Percentiles rank a stretch among this genome's conserved stretches.
These are phyloP conservation scores for Aspergillus sp. DNA, from an alignment of 2,329 filamentous ascomycete species.

Conservation along the genomic window DNA sequence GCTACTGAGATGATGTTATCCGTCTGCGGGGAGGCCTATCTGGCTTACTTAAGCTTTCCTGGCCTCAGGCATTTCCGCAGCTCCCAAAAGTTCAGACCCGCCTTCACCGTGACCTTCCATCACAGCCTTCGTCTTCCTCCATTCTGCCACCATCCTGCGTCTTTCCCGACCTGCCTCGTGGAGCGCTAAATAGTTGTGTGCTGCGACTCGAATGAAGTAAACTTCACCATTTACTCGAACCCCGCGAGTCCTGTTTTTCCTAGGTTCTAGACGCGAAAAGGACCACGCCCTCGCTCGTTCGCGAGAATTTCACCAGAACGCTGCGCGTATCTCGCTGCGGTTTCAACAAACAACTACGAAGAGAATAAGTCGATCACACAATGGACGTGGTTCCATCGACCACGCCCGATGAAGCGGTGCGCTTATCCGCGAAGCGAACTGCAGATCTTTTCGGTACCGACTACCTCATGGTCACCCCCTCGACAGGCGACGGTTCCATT, in stretches of 20 bases:
- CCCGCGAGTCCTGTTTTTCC: neutral
- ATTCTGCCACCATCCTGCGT: neutral
- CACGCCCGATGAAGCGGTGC: constrained; percentile 37
- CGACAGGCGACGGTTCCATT: constrained; percentile 42
- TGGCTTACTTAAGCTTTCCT: neutral
- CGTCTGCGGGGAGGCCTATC: too few species aligned
- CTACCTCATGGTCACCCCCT: constrained; percentile 44
- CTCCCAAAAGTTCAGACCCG: constrained; percentile 12
- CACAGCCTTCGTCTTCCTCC: neutral
- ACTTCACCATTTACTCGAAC: neutral
- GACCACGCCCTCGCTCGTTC: neutral
- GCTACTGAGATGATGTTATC: too few species aligned
- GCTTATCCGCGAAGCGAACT: constrained; percentile 44
- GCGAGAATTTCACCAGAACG: neutral
- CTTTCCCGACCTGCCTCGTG: too few species aligned
- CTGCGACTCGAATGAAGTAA: constrained; percentile 1
- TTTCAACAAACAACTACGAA: neutral
- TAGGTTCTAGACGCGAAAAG: constrained; percentile 1
- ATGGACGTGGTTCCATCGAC: constrained; percentile 33
- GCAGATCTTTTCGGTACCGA: constrained; percentile 47
- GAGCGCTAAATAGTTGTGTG: neutral
- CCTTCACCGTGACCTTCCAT: constrained; percentile 2
- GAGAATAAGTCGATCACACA: constrained; percentile 1
- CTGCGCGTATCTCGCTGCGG: neutral
- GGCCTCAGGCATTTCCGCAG: constrained; percentile 19